These are phyloP conservation scores for Arthonia radiata DNA, from an alignment of 495 filamentous ascomycete species.

Conservation along the genomic window DNA sequence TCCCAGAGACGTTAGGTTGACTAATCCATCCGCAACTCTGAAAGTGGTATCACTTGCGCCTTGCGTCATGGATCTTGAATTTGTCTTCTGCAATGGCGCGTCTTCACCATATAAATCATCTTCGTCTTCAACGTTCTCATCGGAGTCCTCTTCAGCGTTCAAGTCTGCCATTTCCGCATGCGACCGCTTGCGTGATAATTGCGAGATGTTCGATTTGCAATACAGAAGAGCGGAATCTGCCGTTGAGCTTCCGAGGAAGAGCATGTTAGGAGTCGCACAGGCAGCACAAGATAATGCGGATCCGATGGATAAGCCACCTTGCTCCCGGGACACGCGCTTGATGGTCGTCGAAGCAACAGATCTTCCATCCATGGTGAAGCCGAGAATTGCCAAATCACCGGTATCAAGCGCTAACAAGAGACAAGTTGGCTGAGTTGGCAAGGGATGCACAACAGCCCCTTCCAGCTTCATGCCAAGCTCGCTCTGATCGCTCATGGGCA, in stretches of 20 bases:
- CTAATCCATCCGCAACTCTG: too few relatives aligned
- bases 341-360: constrained; percentile 69
- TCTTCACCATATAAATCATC: constrained; percentile 14
- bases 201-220: constrained; percentile 37
- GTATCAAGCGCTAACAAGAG: constrained; percentile 59
- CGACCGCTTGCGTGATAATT: constrained; percentile 19
- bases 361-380: constrained; percentile 73
- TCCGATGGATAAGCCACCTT: constrained; percentile 33
- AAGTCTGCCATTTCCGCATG: constrained; percentile 17
- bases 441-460: constrained; percentile 49
- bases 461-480: constrained; percentile 60
- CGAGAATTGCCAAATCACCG: constrained; percentile 49
- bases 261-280: constrained; percentile 35
- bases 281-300: constrained; percentile 43
- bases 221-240: constrained; percentile 61
- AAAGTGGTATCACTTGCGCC: too few relatives aligned
- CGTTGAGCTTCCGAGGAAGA: constrained; percentile 72
- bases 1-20: constrained; percentile 53
- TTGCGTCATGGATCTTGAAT: constrained; percentile 51
- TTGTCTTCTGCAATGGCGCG: constrained; percentile 26
- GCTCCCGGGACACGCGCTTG: constrained; percentile 29
- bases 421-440: constrained; percentile 52
- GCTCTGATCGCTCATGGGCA: constrained; percentile 63
- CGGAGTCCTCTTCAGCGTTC: constrained; percentile 8
- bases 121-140: constrained; percentile 25